Conservation (phyloP, 2,329 filamentous ascomycete species). For the Monilinia fructigena region DNA sequence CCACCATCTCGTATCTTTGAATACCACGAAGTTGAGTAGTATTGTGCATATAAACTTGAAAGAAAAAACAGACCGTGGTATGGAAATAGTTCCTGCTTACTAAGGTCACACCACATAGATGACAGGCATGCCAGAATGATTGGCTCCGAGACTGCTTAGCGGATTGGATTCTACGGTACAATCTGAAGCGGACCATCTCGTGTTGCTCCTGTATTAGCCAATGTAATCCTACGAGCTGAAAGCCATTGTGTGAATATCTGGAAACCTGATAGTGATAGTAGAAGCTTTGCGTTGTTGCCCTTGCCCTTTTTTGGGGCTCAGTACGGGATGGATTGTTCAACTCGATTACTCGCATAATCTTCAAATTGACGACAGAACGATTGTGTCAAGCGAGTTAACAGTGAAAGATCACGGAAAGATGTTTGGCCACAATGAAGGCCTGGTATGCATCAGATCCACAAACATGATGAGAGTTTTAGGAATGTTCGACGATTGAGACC, state of each 20-base stretch:
- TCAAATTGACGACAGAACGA: neutral
- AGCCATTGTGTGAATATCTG: neutral
- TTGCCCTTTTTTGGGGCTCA: neutral
- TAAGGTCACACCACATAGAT: neutral
- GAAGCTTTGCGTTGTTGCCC: neutral
- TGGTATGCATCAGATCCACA: conserved; percentile 6
- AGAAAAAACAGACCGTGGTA: neutral
- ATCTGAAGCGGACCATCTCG: conserved; percentile 4
- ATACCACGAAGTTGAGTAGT: neutral
- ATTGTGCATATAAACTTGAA: neutral
- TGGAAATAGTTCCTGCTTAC: neutral
- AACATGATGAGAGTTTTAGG: neutral
- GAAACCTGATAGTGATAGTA: neutral
- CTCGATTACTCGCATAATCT: neutral
- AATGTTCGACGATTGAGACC: neutral
- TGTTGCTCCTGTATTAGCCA: conserved; percentile 1
- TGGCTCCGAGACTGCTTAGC: neutral
- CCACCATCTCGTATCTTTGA: neutral
- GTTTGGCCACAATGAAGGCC: no score
- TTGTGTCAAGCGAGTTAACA: neutral
- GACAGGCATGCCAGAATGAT: neutral
- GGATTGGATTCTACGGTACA: neutral
- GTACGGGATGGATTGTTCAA: neutral
- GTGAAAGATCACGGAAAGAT: neutral
- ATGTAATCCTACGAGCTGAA: neutral